These are phyloP conservation scores for Colletotrichum sp. DNA, from an alignment of 2,329 filamentous ascomycete species.

Conservation along the genomic window DNA sequence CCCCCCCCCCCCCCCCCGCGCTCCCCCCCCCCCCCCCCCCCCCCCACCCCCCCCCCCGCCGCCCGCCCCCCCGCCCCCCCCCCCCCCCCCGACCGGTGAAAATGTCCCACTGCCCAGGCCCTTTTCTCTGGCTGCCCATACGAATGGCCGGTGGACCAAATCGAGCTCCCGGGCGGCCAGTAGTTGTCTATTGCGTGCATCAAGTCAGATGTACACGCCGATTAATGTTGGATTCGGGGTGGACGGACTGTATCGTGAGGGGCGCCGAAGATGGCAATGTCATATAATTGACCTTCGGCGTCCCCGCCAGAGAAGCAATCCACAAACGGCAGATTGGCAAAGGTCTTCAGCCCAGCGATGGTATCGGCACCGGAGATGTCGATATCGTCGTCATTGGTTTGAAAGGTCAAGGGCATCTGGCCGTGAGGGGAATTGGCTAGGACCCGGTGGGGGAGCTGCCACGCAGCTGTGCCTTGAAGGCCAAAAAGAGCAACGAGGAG, in stretches of 20 bases:
- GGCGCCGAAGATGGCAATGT: conserved; percentile 33
- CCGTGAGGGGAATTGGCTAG: not conserved
- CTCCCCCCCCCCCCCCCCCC: not conserved
- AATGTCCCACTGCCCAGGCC: conserved; percentile 25
- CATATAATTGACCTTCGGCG: conserved; percentile 17
- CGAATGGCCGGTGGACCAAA: conserved; percentile 32
- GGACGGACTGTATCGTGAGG: conserved; percentile 31
- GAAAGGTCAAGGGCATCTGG: conserved; percentile 18
- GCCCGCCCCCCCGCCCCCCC: no score
- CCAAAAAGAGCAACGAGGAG: not conserved
- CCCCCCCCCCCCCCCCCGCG: not conserved
- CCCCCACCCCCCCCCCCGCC: no score
- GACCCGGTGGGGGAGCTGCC: conserved; percentile 11
- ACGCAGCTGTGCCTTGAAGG: not conserved
- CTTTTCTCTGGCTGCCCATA: conserved; percentile 27
- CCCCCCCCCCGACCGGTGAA: conserved; percentile 30
- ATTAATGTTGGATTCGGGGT: not conserved
- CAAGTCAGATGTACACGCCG: not conserved
- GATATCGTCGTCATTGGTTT: conserved; percentile 13
- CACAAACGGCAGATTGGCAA: conserved; percentile 27
- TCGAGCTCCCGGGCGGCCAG: conserved; percentile 31
- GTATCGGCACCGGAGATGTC: conserved; percentile 14
- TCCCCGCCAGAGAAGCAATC: conserved; percentile 28
- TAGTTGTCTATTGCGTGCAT: conserved; percentile 18
- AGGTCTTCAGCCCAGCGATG: conserved; percentile 26